phyloP scores from a whole-genome alignment of 2,329 filamentous ascomycete genomes.

The Xylaria multiplex region DNA sequence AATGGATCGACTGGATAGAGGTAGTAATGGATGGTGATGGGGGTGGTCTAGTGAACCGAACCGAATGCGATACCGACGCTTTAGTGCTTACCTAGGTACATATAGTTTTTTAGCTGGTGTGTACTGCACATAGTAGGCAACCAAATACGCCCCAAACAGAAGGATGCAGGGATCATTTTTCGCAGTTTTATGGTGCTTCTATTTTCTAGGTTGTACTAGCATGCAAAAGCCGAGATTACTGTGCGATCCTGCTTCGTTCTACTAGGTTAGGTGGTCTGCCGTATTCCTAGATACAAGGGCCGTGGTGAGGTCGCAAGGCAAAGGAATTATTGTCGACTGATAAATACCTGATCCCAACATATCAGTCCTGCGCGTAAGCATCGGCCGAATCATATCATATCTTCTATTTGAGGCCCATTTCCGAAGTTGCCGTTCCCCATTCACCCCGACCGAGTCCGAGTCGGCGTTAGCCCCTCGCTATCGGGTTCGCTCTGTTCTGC shows the following conservation, averaged over 20 bases:
- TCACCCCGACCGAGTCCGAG: not conserved
- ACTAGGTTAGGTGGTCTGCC: not conserved
- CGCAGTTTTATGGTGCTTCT: not conserved
- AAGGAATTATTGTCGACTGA: not conserved
- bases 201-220: too few species aligned
- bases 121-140: not conserved
- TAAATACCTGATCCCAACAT: too few species aligned
- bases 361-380: not conserved
- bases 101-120: too few species aligned
- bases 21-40: too few species aligned
- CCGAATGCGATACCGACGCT: constrained; percentile 30
- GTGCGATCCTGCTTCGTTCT: not conserved
- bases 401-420: not conserved
- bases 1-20: too few species aligned
- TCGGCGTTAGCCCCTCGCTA: constrained; percentile 16
- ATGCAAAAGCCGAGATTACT: not conserved
- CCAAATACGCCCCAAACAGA: too few species aligned
- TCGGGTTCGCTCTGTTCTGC: constrained; percentile 23
- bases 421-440: not conserved
- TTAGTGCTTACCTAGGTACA: not conserved
- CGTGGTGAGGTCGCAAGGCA: not conserved
- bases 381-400: not conserved
- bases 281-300: not conserved
- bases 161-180: too few species aligned
- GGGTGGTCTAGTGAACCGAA: not conserved